These are phyloP conservation scores for Agrostemma githago DNA, from an alignment of 148 eudicot genomes.

Conservation along the genomic window DNA sequence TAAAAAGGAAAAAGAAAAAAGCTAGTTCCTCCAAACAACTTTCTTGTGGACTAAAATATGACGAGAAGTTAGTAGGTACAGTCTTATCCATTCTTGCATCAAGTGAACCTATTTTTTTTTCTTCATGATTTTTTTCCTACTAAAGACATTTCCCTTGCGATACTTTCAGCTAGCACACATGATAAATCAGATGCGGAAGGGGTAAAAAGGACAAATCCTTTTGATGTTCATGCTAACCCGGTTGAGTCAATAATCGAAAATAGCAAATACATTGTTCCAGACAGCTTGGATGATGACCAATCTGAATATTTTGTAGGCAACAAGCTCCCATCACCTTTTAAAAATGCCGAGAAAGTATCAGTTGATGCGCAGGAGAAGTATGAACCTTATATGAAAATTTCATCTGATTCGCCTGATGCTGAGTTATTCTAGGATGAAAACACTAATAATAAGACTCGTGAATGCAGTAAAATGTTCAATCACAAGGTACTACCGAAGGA, in stretches of 20 bases:
- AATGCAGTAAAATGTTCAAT: conserved; percentile 9
- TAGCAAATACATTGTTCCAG: conserved; percentile 42
- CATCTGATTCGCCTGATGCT: conserved; percentile 11
- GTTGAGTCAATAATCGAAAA: conserved; percentile 29
- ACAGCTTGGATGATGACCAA: conserved; percentile 46
- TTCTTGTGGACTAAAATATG: conserved; percentile 18
- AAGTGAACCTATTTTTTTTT: conserved; percentile 7
- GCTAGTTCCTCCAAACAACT: conserved; percentile 26
- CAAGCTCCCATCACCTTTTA: conserved; percentile 23
- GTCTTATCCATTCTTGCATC: not conserved
- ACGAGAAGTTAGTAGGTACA: conserved; percentile 23
- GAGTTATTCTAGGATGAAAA: conserved; percentile 5
- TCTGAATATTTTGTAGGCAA: conserved; percentile 19
- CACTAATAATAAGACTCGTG: conserved; percentile 23
- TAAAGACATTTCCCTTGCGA: too few relatives aligned
- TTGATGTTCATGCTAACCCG: conserved; percentile 23
- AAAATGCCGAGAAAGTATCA: conserved; percentile 27
- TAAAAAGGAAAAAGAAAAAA: conserved; percentile 56
- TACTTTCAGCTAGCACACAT: conserved; percentile 36
- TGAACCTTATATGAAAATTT: conserved; percentile 19
- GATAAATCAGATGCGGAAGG: conserved; percentile 29
- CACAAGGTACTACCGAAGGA: conserved; percentile 11
- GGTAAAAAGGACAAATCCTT: conserved; percentile 20
- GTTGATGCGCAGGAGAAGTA: conserved; percentile 17
- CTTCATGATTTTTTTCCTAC: conserved; percentile 3